Evolutionary conservation across 129 eudicot species (phyloP), one percentile per base, ranked within the genome.

Genomic region (Centrapalus pauciflorus): DNA sequence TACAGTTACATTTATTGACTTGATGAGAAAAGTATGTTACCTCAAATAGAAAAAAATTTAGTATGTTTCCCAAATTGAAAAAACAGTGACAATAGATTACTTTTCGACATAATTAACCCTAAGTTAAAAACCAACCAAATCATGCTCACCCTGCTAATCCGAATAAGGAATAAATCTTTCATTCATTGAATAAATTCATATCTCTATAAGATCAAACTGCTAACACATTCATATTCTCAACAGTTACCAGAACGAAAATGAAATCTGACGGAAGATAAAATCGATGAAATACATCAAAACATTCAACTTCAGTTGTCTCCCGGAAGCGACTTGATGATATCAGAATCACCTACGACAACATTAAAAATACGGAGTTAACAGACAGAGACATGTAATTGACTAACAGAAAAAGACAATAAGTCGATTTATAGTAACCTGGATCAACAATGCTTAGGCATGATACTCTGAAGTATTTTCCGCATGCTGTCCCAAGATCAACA

Each of bases 361-460:
- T 1, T 4, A 20, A 35, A 30, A 19, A 20, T 7, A 69, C n/a
- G n/a, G n/a, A n/a, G n/a, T 25, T 41, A 35, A n/a, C 5, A 16
- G 26, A 3, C 32, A 19, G 12, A 5, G 3, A 26, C 7, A 26
- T 41, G 29, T 10, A 7, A 11, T 25, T 16, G 45, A 33, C 17
- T 9, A 6, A 24, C 4, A 50, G 1, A 46, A 14, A 7, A 28
- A 35, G 0, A 24, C 7, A 62, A 60, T 1, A 25, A 14, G 0
- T 59, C 2, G 5, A 29, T 9, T 13, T 3, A 8, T 19, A 7
- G 7, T 45, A 62, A 84, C 89, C 90, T 25, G 90, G 77, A 61
- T 84, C 90, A 51, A 84, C 57, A 40, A 84, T 81, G 73, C 90
- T 84, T 30, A 81, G 82, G 80, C 90, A 84, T 26, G 90, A 84